These are phyloP conservation scores for Epichloe uncinata DNA, from an alignment of 2,329 filamentous ascomycete species.

Conservation along the genomic window DNA sequence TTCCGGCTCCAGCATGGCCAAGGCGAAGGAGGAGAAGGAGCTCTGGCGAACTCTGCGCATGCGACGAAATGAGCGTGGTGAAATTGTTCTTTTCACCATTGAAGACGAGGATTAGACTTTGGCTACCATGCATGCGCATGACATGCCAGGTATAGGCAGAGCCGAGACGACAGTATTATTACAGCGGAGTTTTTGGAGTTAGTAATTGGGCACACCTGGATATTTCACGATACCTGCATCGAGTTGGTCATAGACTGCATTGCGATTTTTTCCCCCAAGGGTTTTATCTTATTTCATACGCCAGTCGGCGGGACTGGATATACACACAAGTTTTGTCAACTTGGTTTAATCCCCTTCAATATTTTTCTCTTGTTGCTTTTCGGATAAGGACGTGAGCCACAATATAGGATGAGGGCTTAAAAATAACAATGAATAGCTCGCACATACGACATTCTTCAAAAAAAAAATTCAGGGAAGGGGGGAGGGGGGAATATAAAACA, in stretches of 20 bases:
- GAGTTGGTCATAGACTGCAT: conserved; percentile 1
- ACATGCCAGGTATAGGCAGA: neutral
- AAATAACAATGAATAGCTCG: neutral
- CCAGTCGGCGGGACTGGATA: neutral
- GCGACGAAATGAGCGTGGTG: conserved; percentile 72
- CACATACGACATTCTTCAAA: neutral
- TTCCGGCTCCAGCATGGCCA: conserved; percentile 37
- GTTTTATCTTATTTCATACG: neutral
- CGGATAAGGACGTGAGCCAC: neutral
- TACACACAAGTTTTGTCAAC: neutral
- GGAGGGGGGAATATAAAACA: neutral
- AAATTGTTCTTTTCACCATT: conserved; percentile 60
- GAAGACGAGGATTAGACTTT: neutral
- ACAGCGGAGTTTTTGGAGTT: conserved; percentile 7
- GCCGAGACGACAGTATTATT: neutral
- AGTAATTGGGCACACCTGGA: neutral
- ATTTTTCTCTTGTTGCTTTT: neutral
- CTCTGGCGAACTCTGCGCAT: conserved; percentile 71
- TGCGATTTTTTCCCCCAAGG: neutral
- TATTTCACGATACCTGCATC: conserved; percentile 4
- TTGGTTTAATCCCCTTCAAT: neutral
- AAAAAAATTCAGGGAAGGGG: no score
- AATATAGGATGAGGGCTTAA: neutral
- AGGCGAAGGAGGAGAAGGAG: conserved; percentile 70
- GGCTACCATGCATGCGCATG: neutral